These are phyloP conservation scores for Trichocomaceae sp. DNA, from an alignment of 2,329 filamentous ascomycete genomes.

Conservation along the genomic window DNA sequence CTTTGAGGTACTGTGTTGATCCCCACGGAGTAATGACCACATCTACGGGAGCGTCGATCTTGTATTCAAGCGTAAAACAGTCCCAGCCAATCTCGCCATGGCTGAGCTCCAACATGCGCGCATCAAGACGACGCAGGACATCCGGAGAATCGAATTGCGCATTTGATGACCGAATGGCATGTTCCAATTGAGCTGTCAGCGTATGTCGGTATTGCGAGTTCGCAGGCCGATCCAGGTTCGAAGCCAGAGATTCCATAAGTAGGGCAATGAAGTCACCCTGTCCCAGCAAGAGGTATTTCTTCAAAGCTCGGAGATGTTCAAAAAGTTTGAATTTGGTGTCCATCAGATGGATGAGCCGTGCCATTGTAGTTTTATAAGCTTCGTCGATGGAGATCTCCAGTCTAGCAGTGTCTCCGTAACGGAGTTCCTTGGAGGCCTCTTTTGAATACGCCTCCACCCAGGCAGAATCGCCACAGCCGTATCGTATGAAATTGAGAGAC, in stretches of 20 bases:
- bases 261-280: conserved; percentile 96
- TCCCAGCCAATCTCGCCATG: conserved; percentile 99
- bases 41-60: conserved; percentile 92
- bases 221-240: conserved; percentile 90
- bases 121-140: conserved; percentile 83
- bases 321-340: conserved; percentile 91
- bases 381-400: conserved; percentile 92
- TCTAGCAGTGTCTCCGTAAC: conserved; percentile 86
- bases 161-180: conserved; percentile 93
- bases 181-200: conserved; percentile 92
- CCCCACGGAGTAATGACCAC: conserved; percentile 96
- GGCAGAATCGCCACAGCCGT: conserved; percentile 84
- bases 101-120: conserved; percentile 94
- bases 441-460: conserved; percentile 98
- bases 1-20: conserved; percentile 92
- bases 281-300: conserved; percentile 88
- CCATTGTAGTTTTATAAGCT: conserved; percentile 97
- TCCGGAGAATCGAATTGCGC: conserved; percentile 92
- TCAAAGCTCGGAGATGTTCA: conserved; percentile 82
- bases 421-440: conserved; percentile 80
- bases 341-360: conserved; percentile 87
- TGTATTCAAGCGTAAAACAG: conserved; percentile 97
- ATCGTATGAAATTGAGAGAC: conserved; percentile 94
- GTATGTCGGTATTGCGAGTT: conserved; percentile 95
- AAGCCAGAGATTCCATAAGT: conserved; percentile 90